Percentiles rank a stretch among this genome's conserved stretches.
Conservation (phyloP, 495 filamentous ascomycete species). For the Lentithecium fluviatile region DNA sequence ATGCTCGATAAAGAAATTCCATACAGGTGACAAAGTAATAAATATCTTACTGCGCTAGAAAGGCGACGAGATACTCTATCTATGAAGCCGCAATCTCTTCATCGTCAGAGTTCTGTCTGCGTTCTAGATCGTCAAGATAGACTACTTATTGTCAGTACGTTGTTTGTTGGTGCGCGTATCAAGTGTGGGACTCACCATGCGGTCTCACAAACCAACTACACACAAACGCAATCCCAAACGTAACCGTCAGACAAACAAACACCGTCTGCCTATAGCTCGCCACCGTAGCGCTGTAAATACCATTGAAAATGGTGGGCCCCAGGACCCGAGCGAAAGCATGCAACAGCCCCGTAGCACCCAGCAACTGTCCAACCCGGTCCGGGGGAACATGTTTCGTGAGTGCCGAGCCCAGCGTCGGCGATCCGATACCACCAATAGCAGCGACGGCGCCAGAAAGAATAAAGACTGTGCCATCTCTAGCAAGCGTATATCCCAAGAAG, state of each 20-base stretch:
- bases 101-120: background rate
- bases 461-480: constrained; percentile 55
- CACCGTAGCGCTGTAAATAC: constrained; percentile 80
- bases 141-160: background rate
- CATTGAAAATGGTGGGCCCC: constrained; percentile 76
- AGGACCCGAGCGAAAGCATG: constrained; percentile 79
- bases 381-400: constrained; percentile 88
- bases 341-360: constrained; percentile 82
- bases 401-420: constrained; percentile 75
- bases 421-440: constrained; percentile 77
- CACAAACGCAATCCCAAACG: constrained; percentile 65
- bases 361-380: constrained; percentile 74
- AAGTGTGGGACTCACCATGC: constrained; percentile 57
- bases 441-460: constrained; percentile 68
- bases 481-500: constrained; percentile 68
- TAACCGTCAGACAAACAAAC: constrained; percentile 67
- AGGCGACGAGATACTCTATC: no score
- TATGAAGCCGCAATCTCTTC: background rate
- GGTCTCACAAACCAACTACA: constrained; percentile 69
- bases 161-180: background rate
- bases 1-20: no score
- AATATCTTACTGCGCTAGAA: no score
- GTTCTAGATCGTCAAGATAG: background rate
- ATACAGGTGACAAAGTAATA: no score
- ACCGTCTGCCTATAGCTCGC: constrained; percentile 74